Percentiles rank a stretch among this genome's conserved stretches.
Conservation (phyloP, 2,329 filamentous ascomycete genomes). For the Fusarium caatingaense region DNA sequence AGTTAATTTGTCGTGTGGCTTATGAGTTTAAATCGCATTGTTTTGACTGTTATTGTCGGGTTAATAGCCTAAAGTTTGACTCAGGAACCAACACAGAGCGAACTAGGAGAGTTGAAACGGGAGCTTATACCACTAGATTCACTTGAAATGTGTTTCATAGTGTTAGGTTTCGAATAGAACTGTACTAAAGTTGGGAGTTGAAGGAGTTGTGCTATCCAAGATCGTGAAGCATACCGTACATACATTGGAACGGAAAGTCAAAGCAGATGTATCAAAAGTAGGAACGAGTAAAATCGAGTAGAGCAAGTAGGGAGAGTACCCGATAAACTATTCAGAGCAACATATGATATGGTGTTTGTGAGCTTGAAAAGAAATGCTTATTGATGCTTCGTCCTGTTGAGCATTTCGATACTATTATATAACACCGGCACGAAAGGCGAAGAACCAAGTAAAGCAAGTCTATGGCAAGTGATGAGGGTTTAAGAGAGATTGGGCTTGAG, state of each 20-base stretch:
- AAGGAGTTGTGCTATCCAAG: background rate
- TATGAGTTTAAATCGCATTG: background rate
- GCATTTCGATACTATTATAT: background rate
- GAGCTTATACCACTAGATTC: background rate
- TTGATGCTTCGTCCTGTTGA: background rate
- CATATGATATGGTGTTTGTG: background rate
- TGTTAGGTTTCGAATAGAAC: background rate
- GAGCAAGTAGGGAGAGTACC: background rate
- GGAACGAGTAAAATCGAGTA: background rate
- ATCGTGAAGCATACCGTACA: background rate
- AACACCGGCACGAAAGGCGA: background rate
- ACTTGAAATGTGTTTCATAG: background rate
- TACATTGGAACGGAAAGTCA: background rate
- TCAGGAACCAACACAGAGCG: background rate
- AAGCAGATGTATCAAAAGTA: background rate
- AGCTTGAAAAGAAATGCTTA: background rate
- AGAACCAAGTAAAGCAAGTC: background rate
- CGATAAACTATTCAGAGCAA: background rate
- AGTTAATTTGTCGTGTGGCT: slow-evolving; percentile 11
- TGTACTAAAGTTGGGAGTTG: background rate
- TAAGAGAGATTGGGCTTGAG: background rate
- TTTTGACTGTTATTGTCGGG: background rate
- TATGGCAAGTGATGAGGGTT: background rate
- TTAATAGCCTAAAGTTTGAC: background rate
- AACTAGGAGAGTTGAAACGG: background rate